Evolutionary conservation across 1,284 basidiomycete genomes (phyloP).

Genomic region (Earliella scabrosa): DNA sequence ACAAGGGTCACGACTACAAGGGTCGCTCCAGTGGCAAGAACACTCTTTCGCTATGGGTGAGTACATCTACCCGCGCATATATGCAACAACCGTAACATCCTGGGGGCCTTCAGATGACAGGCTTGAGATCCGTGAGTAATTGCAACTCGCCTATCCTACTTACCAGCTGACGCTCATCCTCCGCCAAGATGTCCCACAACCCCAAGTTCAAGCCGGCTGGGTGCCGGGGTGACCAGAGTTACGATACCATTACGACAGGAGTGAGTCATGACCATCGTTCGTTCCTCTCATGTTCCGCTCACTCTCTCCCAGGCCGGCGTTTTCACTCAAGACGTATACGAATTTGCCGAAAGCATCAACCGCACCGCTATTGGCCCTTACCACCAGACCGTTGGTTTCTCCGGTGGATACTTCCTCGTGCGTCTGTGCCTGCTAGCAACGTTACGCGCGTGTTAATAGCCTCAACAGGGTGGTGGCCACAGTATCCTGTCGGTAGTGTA

Average conservation of each 20-base stretch:
- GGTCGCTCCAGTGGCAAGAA: conserved; percentile 39
- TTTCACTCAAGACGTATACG: conserved; percentile 33
- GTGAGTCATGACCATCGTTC: conserved; percentile 18
- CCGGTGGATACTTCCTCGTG: conserved; percentile 37
- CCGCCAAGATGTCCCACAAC: conserved; percentile 25
- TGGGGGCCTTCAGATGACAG: conserved; percentile 23
- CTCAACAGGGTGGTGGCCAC: conserved; percentile 52
- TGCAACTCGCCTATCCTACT: too few species aligned
- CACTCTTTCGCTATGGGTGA: conserved; percentile 41
- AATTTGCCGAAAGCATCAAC: conserved; percentile 37
- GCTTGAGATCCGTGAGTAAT: conserved; percentile 31
- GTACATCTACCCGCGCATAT: conserved; percentile 1
- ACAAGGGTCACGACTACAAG: conserved; percentile 46
- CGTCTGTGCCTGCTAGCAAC: background rate
- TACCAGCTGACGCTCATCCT: background rate
- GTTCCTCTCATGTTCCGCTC: background rate
- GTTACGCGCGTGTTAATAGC: background rate
- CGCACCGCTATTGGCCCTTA: conserved; percentile 39
- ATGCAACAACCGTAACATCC: background rate
- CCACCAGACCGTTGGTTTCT: conserved; percentile 35
- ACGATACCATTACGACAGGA: conserved; percentile 32
- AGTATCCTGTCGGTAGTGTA: conserved; percentile 42
- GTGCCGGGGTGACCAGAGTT: conserved; percentile 22
- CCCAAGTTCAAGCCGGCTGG: conserved; percentile 29
- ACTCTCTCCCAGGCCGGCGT: conserved; percentile 29